Conservation (phyloP, 2,329 filamentous ascomycete species). For the Xenosphaeropsis pyriputrescens region DNA sequence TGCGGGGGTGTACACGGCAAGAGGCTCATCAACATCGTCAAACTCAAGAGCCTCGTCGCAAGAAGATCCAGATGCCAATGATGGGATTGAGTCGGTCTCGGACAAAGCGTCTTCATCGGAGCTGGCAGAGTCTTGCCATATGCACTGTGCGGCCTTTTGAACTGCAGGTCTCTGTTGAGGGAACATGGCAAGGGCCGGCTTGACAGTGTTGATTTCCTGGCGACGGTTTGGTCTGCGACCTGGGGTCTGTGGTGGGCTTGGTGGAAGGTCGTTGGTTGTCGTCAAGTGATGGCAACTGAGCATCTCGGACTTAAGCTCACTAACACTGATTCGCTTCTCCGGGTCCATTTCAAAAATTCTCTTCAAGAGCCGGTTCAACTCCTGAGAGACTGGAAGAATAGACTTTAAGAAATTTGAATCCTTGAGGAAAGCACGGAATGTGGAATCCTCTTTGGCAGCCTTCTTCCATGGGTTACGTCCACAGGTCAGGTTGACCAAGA, state of each 20-base stretch:
- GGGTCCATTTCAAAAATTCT: conserved; percentile 83
- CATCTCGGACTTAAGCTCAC: conserved; percentile 67
- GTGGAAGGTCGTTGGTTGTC: conserved; percentile 3
- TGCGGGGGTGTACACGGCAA: no score
- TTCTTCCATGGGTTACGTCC: conserved; percentile 99
- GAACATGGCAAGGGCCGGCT: conserved; percentile 28
- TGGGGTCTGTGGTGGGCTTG: conserved; percentile 4
- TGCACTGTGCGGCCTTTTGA: no score
- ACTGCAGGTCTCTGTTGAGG: conserved; percentile 6
- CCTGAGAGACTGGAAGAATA: conserved; percentile 80
- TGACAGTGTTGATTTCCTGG: conserved; percentile 10
- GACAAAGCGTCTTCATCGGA: no score
- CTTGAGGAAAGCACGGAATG: conserved; percentile 80
- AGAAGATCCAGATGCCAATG: no score
- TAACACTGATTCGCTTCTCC: conserved; percentile 64
- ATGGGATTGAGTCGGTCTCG: no score
- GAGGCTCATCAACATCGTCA: no score
- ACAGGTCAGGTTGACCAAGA: conserved; percentile 93
- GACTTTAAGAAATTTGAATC: conserved; percentile 80
- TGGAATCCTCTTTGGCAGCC: conserved; percentile 83
- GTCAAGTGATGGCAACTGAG: conserved; percentile 38
- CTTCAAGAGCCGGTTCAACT: conserved; percentile 76
- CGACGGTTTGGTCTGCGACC: neutral
- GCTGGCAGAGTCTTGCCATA: no score
- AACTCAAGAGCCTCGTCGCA: no score